These are phyloP conservation scores for Aspergillus panamensis DNA, from an alignment of 495 filamentous ascomycete genomes.

Conservation along the genomic window DNA sequence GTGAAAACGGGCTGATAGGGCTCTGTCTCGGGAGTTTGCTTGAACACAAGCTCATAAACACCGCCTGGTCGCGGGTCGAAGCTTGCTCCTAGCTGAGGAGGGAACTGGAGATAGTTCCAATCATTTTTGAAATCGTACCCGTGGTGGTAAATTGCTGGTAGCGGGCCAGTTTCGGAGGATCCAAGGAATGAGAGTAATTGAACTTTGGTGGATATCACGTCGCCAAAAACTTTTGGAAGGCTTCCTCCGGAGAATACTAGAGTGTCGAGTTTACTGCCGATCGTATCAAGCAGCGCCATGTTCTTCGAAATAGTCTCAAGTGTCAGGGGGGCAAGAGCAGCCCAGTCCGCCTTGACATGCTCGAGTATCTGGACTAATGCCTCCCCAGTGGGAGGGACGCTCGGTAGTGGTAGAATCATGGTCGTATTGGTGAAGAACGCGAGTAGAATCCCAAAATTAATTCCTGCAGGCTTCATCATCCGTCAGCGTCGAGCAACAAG, in stretches of 20 bases:
- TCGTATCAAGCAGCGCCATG: neutral
- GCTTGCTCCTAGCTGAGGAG: conserved; percentile 5
- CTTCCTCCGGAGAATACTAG: conserved; percentile 6
- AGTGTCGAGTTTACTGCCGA: neutral
- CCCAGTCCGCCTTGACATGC: conserved; percentile 11
- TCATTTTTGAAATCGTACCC: conserved; percentile 13
- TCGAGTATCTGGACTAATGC: conserved; percentile 5
- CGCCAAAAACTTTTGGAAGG: conserved; percentile 6
- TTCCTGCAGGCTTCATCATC: conserved; percentile 3
- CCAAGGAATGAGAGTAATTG: conserved; percentile 5
- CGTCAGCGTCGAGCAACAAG: neutral
- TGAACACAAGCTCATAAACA: conserved; percentile 13
- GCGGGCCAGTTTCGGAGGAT: conserved; percentile 9
- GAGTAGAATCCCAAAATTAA: conserved; percentile 5
- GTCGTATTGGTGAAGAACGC: conserved; percentile 6
- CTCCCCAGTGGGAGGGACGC: conserved; percentile 4
- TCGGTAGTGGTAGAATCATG: conserved; percentile 6
- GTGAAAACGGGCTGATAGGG: conserved; percentile 8
- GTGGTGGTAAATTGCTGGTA: conserved; percentile 8
- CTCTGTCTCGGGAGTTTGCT: conserved; percentile 7
- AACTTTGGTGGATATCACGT: conserved; percentile 4
- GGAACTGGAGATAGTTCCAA: conserved; percentile 15
- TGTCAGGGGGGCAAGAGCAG: conserved; percentile 6
- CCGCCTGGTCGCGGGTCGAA: conserved; percentile 3
- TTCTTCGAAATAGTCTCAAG: conserved; percentile 9